Evolutionary conservation across 768 basidiomycete species (phyloP).

Genomic region (Trametes coccinea): DNA sequence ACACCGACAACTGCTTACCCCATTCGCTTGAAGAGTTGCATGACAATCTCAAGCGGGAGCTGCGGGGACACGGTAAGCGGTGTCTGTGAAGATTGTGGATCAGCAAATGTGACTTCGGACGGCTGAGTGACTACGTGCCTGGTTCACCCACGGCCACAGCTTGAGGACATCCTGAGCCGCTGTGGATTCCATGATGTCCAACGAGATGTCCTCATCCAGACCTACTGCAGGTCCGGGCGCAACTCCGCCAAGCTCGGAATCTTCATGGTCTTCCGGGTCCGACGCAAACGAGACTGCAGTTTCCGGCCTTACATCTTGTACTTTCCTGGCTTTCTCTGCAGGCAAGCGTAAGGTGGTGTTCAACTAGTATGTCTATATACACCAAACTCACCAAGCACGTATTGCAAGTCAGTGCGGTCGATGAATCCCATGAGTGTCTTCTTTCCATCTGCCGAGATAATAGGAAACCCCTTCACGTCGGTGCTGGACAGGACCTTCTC

Average conservation of each 20-base stretch:
- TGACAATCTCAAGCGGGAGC: conserved; percentile 91
- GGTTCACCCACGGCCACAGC: conserved; percentile 92
- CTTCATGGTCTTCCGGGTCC: conserved; percentile 52
- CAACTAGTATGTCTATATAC: too few species aligned
- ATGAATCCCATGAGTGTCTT: conserved; percentile 82
- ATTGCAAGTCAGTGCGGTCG: conserved; percentile 78
- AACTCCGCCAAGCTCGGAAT: conserved; percentile 42
- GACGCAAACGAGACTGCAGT: conserved; percentile 74
- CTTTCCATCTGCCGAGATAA: conserved; percentile 65
- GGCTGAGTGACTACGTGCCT: conserved; percentile 50
- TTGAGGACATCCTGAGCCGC: conserved; percentile 58
- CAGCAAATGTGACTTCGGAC: background rate
- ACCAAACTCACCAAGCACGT: conserved; percentile 67
- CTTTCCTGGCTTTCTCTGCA: conserved; percentile 71
- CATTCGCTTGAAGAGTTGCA: conserved; percentile 97
- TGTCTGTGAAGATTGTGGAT: conserved; percentile 52
- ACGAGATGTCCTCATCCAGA: conserved; percentile 66
- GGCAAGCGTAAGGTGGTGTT: too few species aligned
- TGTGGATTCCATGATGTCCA: conserved; percentile 63
- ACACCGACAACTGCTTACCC: conserved; percentile 60
- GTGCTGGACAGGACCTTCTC: conserved; percentile 73
- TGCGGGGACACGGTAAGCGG: conserved; percentile 92
- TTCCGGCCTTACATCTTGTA: conserved; percentile 58
- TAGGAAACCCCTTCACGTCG: conserved; percentile 88
- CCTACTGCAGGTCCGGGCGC: conserved; percentile 53